phyloP scores from a whole-genome alignment of 257 asterid genomes.

The Solanum appendiculatum region DNA sequence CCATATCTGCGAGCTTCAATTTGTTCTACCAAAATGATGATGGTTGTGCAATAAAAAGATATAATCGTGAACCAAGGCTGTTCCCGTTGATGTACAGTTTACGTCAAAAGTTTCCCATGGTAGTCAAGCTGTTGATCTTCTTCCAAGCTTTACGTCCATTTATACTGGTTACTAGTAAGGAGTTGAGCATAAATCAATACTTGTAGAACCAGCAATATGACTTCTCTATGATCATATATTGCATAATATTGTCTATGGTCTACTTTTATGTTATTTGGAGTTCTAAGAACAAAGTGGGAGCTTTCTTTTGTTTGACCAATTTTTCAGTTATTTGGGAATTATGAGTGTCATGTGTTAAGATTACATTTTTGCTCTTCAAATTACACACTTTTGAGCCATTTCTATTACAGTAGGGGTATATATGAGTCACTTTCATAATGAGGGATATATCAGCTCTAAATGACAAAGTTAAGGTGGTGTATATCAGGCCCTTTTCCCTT shows the following conservation, averaged over 20 bases:
- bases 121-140: background rate
- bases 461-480: no score
- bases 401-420: no score
- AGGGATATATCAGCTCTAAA: no score
- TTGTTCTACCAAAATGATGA: background rate
- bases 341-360: no score
- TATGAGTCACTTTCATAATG: no score
- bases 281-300: background rate
- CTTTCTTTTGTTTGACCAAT: background rate
- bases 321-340: no score
- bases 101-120: background rate
- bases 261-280: background rate
- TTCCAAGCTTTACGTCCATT: background rate
- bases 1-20: background rate
- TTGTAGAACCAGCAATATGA: background rate
- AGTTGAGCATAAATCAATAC: background rate
- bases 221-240: background rate
- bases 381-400: no score
- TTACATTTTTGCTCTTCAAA: no score
- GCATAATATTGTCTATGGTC: background rate
- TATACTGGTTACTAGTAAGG: background rate
- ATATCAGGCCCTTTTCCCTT: no score
- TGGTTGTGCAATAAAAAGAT: background rate
- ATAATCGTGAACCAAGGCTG: background rate
- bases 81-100: no score